Evolutionary conservation across 2,329 filamentous ascomycete genomes (phyloP).

Genomic region (Ceratocystis alfenasii): DNA sequence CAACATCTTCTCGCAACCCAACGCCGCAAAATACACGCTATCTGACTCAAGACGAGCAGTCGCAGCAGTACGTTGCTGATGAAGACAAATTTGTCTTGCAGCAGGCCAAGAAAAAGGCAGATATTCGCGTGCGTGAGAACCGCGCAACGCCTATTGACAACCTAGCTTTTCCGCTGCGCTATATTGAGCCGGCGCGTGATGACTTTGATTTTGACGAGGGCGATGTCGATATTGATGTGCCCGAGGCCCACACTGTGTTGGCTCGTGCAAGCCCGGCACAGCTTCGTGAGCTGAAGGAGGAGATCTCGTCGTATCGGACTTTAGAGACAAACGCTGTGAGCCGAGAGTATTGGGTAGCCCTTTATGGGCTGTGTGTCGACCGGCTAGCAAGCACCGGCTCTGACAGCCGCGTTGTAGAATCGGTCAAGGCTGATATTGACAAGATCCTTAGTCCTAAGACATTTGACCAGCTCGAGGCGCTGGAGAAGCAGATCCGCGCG

Average conservation of each 20-base stretch:
- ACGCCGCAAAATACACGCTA: conserved; percentile 27
- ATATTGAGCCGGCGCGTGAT: conserved; percentile 74
- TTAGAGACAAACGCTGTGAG: conserved; percentile 70
- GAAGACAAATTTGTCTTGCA: conserved; percentile 94
- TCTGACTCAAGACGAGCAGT: conserved; percentile 65
- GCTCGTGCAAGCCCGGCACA: conserved; percentile 47
- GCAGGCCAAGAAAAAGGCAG: conserved; percentile 95
- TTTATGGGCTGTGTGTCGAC: conserved; percentile 39
- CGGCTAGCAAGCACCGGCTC: conserved; percentile 48
- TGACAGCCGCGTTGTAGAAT: conserved; percentile 65
- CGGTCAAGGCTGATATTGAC: conserved; percentile 80
- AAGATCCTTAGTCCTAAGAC: conserved; percentile 74
- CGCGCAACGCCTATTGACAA: conserved; percentile 88
- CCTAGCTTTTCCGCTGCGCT: conserved; percentile 78
- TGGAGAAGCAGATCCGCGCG: conserved; percentile 74
- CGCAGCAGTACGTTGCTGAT: conserved; percentile 74
- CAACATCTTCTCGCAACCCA: background rate
- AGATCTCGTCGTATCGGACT: conserved; percentile 67
- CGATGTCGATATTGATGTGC: conserved; percentile 61
- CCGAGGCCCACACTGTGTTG: conserved; percentile 70
- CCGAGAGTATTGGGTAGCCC: conserved; percentile 79
- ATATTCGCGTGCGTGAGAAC: conserved; percentile 82
- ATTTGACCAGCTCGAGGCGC: conserved; percentile 68
- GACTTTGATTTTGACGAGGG: conserved; percentile 74
- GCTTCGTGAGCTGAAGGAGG: conserved; percentile 64